Base-by-base conservation (phyloP, 495 filamentous ascomycete genomes). In the Penicillium cinerascens region DNA sequence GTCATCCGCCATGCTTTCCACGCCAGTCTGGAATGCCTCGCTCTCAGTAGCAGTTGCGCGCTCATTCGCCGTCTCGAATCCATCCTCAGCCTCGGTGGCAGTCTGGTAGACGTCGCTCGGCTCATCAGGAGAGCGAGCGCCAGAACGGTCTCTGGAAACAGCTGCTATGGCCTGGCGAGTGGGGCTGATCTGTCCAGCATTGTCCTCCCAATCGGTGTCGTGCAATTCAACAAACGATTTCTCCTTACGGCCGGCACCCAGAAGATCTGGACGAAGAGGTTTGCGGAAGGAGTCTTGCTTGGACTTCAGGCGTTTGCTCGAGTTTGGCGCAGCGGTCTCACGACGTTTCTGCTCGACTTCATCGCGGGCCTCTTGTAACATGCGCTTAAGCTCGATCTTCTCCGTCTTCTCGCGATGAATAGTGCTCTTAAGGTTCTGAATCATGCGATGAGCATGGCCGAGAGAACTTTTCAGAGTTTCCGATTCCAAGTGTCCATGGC, bases 341-440 rank as follows among this genome's bases (percentile, higher is more conserved):
- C 68, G 78, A 48, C 91, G 83, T 26, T 85, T 71, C 54, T 82
- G 78, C 70, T 97, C 93, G 21, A 98, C 70, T 60, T 98, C 95
- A 67, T 98, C 93, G 23, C 93, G 84, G 33, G 91, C 87, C 56
- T 98, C 93, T 73, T 96, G 95, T 26, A 98, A 80, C 83, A 98
- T 89, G 48, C 95, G 87, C 68, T 88, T 92, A 42, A 97, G 78
- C 66, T 98, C 93, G 20, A 96, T 80, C 75, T 96, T 98, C 67
- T 98, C 93, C 0, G 92, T 95, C 79, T 96, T 98, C 71, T 98
- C 93, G 22, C 93, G 87, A 66, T 97, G 91, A 45, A 97, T 88
- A 57, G 91, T 96, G 67, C 84, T 88, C 73, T 95, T 91, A 29
- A 97, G 78, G 52, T 89, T 92, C 64, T 97, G 90, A 47, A 98